A percentile compares a stretch with the other conserved stretches of the same genome.
Conservation (phyloP, 495 filamentous ascomycete species). For the Parathielavia appendiculata region DNA sequence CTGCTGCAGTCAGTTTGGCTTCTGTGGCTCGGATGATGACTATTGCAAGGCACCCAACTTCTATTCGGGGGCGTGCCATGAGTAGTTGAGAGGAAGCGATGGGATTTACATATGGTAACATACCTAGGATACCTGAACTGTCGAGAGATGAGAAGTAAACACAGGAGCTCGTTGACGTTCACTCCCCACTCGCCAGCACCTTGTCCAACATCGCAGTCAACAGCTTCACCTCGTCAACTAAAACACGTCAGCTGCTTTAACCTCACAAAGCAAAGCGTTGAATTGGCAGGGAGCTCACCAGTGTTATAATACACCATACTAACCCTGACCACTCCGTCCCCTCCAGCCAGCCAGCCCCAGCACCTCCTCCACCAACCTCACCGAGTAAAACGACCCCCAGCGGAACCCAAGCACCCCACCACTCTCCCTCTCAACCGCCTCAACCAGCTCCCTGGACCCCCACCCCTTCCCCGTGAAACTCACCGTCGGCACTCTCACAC, state of each 20-base stretch:
- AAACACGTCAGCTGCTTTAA: constrained; percentile 10
- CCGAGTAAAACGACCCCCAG: constrained; percentile 65
- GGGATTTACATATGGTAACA: too few relatives aligned
- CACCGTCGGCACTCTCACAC: constrained; percentile 56
- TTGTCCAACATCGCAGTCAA: constrained; percentile 24
- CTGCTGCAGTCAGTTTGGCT: too few relatives aligned
- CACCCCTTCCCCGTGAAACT: constrained; percentile 59
- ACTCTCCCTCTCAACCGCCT: constrained; percentile 51
- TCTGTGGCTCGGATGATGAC: too few relatives aligned
- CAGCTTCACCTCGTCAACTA: constrained; percentile 53
- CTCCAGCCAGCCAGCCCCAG: constrained; percentile 42
- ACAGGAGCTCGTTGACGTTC: not conserved
- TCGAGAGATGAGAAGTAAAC: too few relatives aligned
- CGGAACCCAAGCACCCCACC: constrained; percentile 51
- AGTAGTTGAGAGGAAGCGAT: too few relatives aligned
- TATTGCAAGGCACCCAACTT: too few relatives aligned
- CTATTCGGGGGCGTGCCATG: too few relatives aligned
- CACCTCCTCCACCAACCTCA: constrained; percentile 55
- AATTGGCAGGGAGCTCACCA: constrained; percentile 40
- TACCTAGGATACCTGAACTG: too few relatives aligned
- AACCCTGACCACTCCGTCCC: constrained; percentile 62
- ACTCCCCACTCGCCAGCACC: constrained; percentile 19
- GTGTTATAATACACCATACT: constrained; percentile 75
- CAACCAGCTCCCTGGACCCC: constrained; percentile 54
- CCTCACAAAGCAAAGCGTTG: not conserved